phyloP scores from a whole-genome alignment of 352 stramenopile species.

The Phytophthora rubi region DNA sequence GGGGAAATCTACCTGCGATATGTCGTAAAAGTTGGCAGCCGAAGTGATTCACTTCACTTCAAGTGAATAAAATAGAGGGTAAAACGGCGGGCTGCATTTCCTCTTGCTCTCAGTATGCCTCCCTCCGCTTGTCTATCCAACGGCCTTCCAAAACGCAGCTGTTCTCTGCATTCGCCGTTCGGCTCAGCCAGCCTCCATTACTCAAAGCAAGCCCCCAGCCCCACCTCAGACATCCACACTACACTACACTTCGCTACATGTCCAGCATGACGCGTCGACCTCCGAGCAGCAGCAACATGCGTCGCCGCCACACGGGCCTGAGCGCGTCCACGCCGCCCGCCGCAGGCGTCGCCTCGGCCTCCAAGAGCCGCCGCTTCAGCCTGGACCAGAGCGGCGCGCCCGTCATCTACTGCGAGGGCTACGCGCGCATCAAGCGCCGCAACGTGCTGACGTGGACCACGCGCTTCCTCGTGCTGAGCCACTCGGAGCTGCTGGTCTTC shows the following conservation, averaged over 20 bases:
- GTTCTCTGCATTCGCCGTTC: slow-evolving; percentile 12
- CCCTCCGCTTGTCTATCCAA: slow-evolving; percentile 17
- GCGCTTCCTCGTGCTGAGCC: slow-evolving; percentile 62
- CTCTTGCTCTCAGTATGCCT: not conserved
- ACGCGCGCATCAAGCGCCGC: slow-evolving; percentile 66
- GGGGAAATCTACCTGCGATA: too few relatives aligned
- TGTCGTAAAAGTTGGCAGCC: too few relatives aligned
- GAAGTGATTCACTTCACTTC: too few relatives aligned
- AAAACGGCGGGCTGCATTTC: too few relatives aligned
- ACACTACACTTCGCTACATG: too few relatives aligned
- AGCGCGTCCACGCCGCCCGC: slow-evolving; percentile 1
- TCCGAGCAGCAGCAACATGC: slow-evolving; percentile 9
- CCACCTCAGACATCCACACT: slow-evolving; percentile 11
- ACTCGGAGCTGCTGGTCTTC: slow-evolving; percentile 55
- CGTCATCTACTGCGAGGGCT: slow-evolving; percentile 57
- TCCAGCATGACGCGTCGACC: slow-evolving; percentile 9
- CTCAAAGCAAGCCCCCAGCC: slow-evolving; percentile 5
- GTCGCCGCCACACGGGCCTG: slow-evolving; percentile 17
- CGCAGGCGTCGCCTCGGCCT: not conserved
- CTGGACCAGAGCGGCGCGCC: slow-evolving; percentile 29
- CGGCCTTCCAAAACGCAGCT: slow-evolving; percentile 12
- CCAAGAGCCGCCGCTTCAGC: slow-evolving; percentile 35
- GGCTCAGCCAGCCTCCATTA: slow-evolving; percentile 15
- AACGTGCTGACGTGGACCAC: slow-evolving; percentile 66
- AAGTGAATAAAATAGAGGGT: too few relatives aligned